Conservation (phyloP, 148 eudicot genomes). For the Nepenthes gracilis region DNA sequence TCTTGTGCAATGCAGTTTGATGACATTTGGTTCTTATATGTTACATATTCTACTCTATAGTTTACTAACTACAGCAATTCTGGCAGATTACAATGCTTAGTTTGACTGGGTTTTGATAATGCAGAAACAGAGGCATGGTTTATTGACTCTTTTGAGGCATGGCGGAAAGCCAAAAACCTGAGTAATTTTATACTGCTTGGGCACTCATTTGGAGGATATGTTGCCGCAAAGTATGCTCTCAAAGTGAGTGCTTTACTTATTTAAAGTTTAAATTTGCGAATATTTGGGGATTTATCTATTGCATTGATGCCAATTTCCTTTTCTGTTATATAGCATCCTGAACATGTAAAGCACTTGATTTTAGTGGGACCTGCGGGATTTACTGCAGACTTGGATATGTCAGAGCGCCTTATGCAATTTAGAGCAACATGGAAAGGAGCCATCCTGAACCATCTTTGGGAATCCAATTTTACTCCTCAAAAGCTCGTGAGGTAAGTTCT, state of each 20-base stretch:
- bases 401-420: constrained; percentile 54
- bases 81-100: too few species aligned
- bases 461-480: constrained; percentile 89
- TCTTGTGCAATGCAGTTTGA: too few species aligned
- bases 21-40: too few species aligned
- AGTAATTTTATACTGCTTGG: constrained; percentile 79
- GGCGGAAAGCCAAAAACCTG: constrained; percentile 85
- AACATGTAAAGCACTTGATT: constrained; percentile 82
- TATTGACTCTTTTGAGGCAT: constrained; percentile 89
- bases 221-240: constrained; percentile 89
- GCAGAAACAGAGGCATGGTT: constrained; percentile 98
- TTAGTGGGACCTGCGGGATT: constrained; percentile 92
- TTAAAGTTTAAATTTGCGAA: constrained; percentile 3
- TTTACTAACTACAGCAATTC: too few species aligned
- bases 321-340: constrained; percentile 59
- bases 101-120: too few species aligned
- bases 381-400: constrained; percentile 54
- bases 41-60: too few species aligned
- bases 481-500: constrained; percentile 58
- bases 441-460: constrained; percentile 84
- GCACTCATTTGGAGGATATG: constrained; percentile 96
- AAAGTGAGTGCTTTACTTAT: constrained; percentile 35
- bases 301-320: constrained; percentile 1
- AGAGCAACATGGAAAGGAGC: constrained; percentile 93
- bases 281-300: background rate